Conservation (phyloP, 352 stramenopile genomes). For the Phytophthora rubi region DNA sequence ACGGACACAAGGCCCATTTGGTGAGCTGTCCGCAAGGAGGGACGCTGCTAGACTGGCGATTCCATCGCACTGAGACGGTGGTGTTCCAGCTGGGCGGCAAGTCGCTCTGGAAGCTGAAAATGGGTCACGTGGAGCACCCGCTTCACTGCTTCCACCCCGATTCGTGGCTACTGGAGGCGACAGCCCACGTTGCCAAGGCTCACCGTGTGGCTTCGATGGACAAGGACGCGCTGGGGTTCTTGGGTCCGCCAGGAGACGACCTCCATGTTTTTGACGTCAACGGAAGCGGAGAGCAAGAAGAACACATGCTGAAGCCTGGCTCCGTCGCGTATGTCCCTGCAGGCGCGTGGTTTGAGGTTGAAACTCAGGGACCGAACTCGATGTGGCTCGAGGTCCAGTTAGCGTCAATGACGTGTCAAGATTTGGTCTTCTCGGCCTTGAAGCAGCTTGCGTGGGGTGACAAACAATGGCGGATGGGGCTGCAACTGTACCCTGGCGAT, state of each 20-base stretch:
- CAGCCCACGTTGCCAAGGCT: constrained; percentile 27
- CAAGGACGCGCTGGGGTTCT: background rate
- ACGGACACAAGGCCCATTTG: constrained; percentile 20
- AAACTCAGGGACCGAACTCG: constrained; percentile 25
- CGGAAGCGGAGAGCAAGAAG: constrained; percentile 10
- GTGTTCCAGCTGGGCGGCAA: constrained; percentile 50
- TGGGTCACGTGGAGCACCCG: constrained; percentile 30
- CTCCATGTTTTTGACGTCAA: constrained; percentile 35
- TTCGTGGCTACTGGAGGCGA: constrained; percentile 18
- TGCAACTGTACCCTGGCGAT: constrained; percentile 25
- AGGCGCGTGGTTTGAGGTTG: constrained; percentile 52
- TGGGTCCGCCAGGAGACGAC: constrained; percentile 28
- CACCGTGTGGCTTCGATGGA: constrained; percentile 16
- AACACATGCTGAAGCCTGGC: constrained; percentile 40
- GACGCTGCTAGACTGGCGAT: constrained; percentile 47
- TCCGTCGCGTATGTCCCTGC: constrained; percentile 58
- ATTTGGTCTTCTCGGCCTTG: constrained; percentile 35
- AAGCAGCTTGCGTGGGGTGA: constrained; percentile 40
- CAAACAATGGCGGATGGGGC: constrained; percentile 29
- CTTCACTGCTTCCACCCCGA: constrained; percentile 33
- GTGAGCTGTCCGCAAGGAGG: constrained; percentile 22
- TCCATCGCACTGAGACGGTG: constrained; percentile 45
- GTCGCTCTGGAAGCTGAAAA: constrained; percentile 35
- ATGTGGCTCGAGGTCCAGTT: constrained; percentile 61
- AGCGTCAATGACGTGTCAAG: constrained; percentile 24